Base-by-base conservation (phyloP, 148 eudicot genomes). In the Fagopyrum tataricum region DNA sequence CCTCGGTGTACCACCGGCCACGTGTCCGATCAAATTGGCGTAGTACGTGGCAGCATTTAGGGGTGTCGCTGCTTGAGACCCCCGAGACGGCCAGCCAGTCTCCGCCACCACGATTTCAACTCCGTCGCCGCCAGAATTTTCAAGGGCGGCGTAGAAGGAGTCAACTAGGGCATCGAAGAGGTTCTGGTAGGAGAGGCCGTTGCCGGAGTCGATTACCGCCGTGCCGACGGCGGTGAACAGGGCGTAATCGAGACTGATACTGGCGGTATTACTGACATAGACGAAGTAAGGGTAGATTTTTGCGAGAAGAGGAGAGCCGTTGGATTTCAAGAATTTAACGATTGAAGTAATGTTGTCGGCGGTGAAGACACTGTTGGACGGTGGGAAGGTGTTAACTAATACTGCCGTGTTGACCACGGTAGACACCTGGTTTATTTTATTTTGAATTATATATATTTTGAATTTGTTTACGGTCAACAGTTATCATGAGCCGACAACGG, bases 251-350 rank as follows among this genome's bases (percentile, higher is more conserved):
- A 86, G 76, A 0, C n/a, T 7, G 17, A 86, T 75, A 1, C 69
- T 23, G 21, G 14, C 23, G 15, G 17, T 14, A 44, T 80, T 49
- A 2, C 18, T 52, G 5, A 31, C 48, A 75, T 61, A 72, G 23
- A 75, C 44, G 56, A 82, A 86, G 78, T 86, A 86, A 41, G 90
- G 90, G 74, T 84, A 84, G 7, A 84, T 75, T 42, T 82, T 84
- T 49, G 68, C 82, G 20, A 86, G 56, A 7, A 86, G 68, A 18
- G 90, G 90, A 0, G 79, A 56, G 0, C 76, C 71, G 20, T 79
- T 82, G 18, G 13, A 44, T 17, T 11, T 76, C 4, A 86, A 79
- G 62, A 84, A 84, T 70, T 79, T 77, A 11, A 86, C 73, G 14
- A 86, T 86, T 10, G 85, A 82, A 24, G 51, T 75, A 9, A 79